Evolutionary conservation across 176 grass and related monocot genomes (phyloP), one percentile per base, ranked within the genome.

Genomic region (Lolium multiflorum): DNA sequence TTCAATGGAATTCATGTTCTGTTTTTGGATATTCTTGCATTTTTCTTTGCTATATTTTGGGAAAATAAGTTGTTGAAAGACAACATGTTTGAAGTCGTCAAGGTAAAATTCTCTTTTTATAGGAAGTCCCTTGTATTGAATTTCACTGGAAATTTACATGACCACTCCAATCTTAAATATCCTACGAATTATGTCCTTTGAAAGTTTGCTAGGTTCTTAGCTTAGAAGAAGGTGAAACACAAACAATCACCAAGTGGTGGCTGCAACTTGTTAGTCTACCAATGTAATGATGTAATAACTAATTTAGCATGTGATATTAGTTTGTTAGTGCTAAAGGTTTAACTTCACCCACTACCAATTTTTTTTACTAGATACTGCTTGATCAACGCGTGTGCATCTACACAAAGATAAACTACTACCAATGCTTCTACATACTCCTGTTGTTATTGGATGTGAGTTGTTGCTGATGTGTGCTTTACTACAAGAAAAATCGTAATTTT

Each of bases 211-310:
- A n/a, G 48, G 35, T 66, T 84, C 24, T 49, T 75, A 26, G 16
- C 6, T 60, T 81, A 56, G 68, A 64, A 47, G 75, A 87, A 28
- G 28, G 31, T 55, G 2, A n/a, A 17, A 76, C 22, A 2, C 48
- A 87, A 87, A 51, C 43, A 64, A 65, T 65, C 56, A 56, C 28
- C 57, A 54, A 20, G 0, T 10, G 9, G 12, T 24, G 5, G 26
- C 12, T 79, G 12, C 62, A 26, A 47, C 47, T 66, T 71, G 28
- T 65, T 81, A 74, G 20, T 52, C 55, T 61, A 49, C 50, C 77
- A 20, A 41, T 51, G 16, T 6, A 56, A 15, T 18, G 54, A 18
- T 56, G 52, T 12, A 38, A 11, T 8, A 77, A 22, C 56, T 78
- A 57, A 21, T 17, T 35, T 39, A 62, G 22, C 54, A 56, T 14